Evolutionary conservation across 495 filamentous ascomycete genomes (phyloP), one percentile per base, ranked within the genome.

Genomic region (Hypoxylon cercidicola): DNA sequence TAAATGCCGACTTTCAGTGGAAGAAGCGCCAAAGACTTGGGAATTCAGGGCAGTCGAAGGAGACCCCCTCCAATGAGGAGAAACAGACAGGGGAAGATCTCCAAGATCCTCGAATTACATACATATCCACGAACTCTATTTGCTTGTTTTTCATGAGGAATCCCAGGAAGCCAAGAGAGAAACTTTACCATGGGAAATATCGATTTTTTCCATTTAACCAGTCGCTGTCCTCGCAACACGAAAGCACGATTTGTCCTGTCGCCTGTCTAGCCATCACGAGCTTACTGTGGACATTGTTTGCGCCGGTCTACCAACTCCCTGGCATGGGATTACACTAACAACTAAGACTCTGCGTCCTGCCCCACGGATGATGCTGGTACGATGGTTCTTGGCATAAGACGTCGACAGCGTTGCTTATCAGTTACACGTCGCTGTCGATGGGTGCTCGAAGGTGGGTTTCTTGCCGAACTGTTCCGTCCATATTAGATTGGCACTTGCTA

Each of bases 211-310:
- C 49, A 34, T 43, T 28, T 62, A 58, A 2, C 43, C 43, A 49
- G 11, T 25, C 13, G 15, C 34, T 19, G 21, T 41, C 47, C n/a
- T 47, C 57, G 34, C 46, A 25, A 61, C 39, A 53, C 40, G 34
- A 62, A 58, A 35, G 18, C 35, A 30, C 54, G 45, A 50, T 49
- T 37, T 54, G 40, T 5, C 12, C 21, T 7, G 30, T 10, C 30
- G 3, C 12, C 21, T 7, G 30, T 10, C 30, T 32, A 11, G 8
- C 37, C 37, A 48, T 68, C 59, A 63, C 64, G 59, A 68, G 65
- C 65, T 68, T 68, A 68, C 65, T 68, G 55, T 68, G 60, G 65
- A 15, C 49, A 55, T 68, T 68, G 65, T 68, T 68, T 68, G 65
- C 65, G 55, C 60, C 55, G 37, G 30, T 46, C 53, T 52, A 60